Conservation (phyloP, 495 filamentous ascomycete species). For the Penicillium longicatenatum region DNA sequence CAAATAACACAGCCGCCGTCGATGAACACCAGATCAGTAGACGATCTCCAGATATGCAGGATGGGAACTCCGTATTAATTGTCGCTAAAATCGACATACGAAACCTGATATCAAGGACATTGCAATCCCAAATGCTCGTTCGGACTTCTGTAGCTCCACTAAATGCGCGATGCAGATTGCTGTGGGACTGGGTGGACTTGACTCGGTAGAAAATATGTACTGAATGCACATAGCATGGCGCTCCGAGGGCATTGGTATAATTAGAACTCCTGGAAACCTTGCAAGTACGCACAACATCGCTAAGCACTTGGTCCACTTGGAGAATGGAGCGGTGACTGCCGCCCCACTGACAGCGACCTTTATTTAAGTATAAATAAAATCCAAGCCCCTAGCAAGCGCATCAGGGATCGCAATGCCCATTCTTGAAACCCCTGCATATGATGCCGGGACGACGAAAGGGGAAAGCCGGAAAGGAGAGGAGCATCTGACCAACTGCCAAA, state of each 20-base stretch:
- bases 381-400: background rate
- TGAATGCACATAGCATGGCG: background rate
- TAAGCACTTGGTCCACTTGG: background rate
- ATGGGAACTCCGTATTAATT: background rate
- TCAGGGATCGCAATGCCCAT: conserved; percentile 11
- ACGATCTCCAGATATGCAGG: background rate
- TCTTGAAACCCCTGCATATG: conserved; percentile 5
- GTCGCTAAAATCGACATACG: no score
- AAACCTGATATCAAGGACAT: no score
- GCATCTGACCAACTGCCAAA: conserved; percentile 22
- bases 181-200: background rate
- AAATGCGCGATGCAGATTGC: background rate
- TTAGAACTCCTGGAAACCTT: background rate
- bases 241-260: background rate
- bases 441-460: conserved; percentile 27
- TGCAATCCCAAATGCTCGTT: no score
- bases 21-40: background rate
- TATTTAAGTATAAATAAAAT: background rate
- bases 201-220: background rate
- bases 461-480: conserved; percentile 21
- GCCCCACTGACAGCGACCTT: background rate
- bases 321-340: background rate
- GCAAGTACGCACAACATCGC: background rate
- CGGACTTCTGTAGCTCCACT: background rate
- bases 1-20: background rate